phyloP scores from a whole-genome alignment of 768 basidiomycete genomes.

The Scleroderma bovista region DNA sequence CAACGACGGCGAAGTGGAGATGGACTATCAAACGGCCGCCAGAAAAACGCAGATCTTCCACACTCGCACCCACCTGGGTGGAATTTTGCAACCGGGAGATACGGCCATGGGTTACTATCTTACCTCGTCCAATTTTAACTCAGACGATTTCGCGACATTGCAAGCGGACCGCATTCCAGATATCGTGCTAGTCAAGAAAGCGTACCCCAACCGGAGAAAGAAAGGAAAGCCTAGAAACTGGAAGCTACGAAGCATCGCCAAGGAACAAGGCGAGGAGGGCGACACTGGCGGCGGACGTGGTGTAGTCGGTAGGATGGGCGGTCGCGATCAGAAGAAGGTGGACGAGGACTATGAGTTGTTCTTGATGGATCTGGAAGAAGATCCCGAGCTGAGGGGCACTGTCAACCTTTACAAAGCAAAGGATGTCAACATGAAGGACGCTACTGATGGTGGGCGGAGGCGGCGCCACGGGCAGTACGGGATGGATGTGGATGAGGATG shows the following conservation, averaged over 20 bases:
- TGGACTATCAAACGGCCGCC: conserved; percentile 59
- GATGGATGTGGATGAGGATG: conserved; percentile 74
- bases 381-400: conserved; percentile 80
- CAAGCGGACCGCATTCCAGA: conserved; percentile 72
- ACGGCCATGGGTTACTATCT: conserved; percentile 89
- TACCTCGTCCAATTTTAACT: conserved; percentile 89
- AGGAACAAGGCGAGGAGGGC: conserved; percentile 84
- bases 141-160: conserved; percentile 72
- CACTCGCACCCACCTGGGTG: conserved; percentile 94
- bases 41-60: conserved; percentile 79
- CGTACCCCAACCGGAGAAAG: conserved; percentile 90
- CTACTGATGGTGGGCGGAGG: conserved; percentile 14
- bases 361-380: conserved; percentile 90
- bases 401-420: conserved; percentile 83
- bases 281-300: conserved; percentile 74
- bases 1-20: conserved; percentile 45
- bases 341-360: conserved; percentile 97
- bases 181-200: conserved; percentile 90
- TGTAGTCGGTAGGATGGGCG: conserved; percentile 86
- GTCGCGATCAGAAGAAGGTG: conserved; percentile 86
- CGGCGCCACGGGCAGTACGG: conserved; percentile 23
- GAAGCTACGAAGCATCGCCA: conserved; percentile 89
- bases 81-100: conserved; percentile 91
- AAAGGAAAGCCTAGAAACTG: conserved; percentile 82
- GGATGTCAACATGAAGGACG: conserved; percentile 49